A percentile compares a stretch with the other conserved stretches of the same genome.
Conservation (phyloP, 257 asterid species). For the Lavandula angustifolia region DNA sequence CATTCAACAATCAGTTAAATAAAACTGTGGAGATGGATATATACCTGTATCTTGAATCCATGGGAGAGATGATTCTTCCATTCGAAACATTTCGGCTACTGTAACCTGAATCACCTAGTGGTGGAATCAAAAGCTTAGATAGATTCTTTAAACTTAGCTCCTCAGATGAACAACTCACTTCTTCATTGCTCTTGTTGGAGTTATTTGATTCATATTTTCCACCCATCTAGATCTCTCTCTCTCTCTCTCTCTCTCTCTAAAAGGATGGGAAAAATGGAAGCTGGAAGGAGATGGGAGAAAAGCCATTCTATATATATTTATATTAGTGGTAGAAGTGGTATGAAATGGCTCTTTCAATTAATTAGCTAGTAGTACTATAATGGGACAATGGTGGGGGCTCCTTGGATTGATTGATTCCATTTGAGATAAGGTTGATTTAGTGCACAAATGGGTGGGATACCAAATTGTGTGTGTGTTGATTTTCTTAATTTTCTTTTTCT, state of each 20-base stretch:
- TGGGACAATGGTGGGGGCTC: constrained; percentile 36
- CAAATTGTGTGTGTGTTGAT: background rate
- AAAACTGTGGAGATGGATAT: no score
- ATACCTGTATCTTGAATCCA: constrained; percentile 84
- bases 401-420: constrained; percentile 26
- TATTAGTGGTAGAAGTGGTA: constrained; percentile 1
- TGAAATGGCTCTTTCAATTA: constrained; percentile 26
- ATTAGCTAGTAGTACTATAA: no score
- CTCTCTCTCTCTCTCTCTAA: constrained; percentile 1
- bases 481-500: background rate
- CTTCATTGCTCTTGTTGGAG: constrained; percentile 24
- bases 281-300: background rate
- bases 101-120: constrained; percentile 59
- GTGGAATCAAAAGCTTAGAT: constrained; percentile 81
- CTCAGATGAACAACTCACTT: constrained; percentile 29
- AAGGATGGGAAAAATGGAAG: background rate
- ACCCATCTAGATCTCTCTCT: background rate
- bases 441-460: background rate
- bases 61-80: constrained; percentile 58
- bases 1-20: no score
- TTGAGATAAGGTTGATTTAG: constrained; percentile 21
- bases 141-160: constrained; percentile 60
- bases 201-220: background rate
- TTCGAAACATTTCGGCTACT: constrained; percentile 31
- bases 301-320: background rate